A percentile compares a stretch with the other conserved stretches of the same genome.
Conservation (phyloP, 2,329 filamentous ascomycete species). For the Sclerotiophoma versabilis region DNA sequence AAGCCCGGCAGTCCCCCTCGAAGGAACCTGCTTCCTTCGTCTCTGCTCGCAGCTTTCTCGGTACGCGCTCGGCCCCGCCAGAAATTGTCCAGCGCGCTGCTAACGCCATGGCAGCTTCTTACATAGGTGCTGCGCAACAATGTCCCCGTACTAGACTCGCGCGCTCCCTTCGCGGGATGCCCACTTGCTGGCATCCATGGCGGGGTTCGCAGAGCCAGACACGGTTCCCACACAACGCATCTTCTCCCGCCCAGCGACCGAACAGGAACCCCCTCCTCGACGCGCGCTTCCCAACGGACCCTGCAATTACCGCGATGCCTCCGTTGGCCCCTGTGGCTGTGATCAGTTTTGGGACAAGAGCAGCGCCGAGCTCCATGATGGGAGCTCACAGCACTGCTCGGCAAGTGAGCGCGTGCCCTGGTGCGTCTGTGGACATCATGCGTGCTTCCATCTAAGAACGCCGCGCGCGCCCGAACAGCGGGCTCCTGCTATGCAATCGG, state of each 20-base stretch:
- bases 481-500: conserved; percentile 20
- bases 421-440: conserved; percentile 65
- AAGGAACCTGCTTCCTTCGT: conserved; percentile 23
- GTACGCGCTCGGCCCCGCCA: conserved; percentile 40
- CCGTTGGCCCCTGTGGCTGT: conserved; percentile 60
- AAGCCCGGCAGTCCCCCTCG: conserved; percentile 24
- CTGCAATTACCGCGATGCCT: conserved; percentile 61
- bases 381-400: conserved; percentile 32
- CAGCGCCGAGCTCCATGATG: conserved; percentile 43
- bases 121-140: conserved; percentile 23
- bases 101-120: conserved; percentile 34
- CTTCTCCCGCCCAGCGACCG: conserved; percentile 22
- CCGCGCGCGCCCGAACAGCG: conserved; percentile 27
- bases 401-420: conserved; percentile 47
- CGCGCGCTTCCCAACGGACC: conserved; percentile 57
- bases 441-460: conserved; percentile 59
- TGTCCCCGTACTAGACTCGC: conserved; percentile 39
- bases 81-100: conserved; percentile 25
- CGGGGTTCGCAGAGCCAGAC: conserved; percentile 39
- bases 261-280: conserved; percentile 29
- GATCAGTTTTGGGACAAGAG: conserved; percentile 58
- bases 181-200: conserved; percentile 44
- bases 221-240: conserved; percentile 27
- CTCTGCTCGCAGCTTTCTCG: conserved; percentile 32
- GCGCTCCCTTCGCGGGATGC: conserved; percentile 44